phyloP scores from a whole-genome alignment of 2,329 filamentous ascomycete species.

The Pestalotiopsis sp. region DNA sequence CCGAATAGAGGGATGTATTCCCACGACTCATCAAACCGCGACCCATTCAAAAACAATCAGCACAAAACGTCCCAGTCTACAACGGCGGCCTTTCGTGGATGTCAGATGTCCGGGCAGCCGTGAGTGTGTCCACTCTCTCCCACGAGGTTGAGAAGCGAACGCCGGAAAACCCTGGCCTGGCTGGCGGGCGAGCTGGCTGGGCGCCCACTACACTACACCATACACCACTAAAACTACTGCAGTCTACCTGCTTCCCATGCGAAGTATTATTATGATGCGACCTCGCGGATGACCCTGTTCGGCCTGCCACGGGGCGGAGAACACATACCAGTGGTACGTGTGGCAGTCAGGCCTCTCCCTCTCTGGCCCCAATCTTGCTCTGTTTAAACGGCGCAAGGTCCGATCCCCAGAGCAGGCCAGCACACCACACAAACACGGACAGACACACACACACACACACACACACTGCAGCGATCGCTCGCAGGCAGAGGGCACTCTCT shows the following conservation, averaged over 20 bases:
- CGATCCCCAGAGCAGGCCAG: background rate
- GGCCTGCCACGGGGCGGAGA: conserved; percentile 5
- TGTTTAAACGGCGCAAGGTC: conserved; percentile 6
- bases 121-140: background rate
- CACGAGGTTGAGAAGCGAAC: background rate
- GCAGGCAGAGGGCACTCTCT: conserved; percentile 1
- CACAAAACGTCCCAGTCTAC: background rate
- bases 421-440: background rate
- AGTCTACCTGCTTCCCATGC: conserved; percentile 4
- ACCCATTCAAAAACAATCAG: background rate
- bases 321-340: background rate
- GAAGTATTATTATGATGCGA: conserved; percentile 13
- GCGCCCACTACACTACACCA: background rate
- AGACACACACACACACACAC: conserved; percentile 4
- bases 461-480: conserved; percentile 16
- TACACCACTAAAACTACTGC: background rate
- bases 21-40: background rate
- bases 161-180: background rate
- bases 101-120: background rate
- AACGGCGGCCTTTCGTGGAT: background rate
- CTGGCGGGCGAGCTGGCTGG: background rate
- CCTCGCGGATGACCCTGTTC: background rate
- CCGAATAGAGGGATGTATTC: background rate
- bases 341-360: no score
- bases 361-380: conserved; percentile 6